phyloP scores from a whole-genome alignment of 2,329 filamentous ascomycete species.

The Cryoendolithus antarcticus region DNA sequence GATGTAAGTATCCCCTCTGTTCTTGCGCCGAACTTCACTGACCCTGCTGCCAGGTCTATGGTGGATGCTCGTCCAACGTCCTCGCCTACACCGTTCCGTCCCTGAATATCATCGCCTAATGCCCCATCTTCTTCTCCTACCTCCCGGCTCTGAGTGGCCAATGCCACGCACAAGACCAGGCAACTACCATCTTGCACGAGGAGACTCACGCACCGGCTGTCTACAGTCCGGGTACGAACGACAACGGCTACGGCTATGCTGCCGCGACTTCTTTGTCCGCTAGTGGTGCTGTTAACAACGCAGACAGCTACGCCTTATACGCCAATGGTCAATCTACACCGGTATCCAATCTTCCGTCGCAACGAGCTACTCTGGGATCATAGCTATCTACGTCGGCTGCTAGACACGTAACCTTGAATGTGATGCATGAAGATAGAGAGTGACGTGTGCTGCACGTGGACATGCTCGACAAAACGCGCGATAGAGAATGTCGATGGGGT shows the following conservation, averaged over 20 bases:
- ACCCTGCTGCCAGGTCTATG: constrained; percentile 24
- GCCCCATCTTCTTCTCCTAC: constrained; percentile 44
- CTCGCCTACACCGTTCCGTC: constrained; percentile 46
- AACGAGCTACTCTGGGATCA: background rate
- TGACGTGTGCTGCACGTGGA: too few species aligned
- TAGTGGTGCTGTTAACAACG: constrained; percentile 45
- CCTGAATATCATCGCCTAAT: constrained; percentile 45
- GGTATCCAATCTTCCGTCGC: background rate
- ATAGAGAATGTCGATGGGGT: too few species aligned
- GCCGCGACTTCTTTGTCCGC: constrained; percentile 34
- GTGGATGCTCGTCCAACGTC: constrained; percentile 39
- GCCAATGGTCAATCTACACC: constrained; percentile 17
- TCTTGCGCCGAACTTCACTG: too few species aligned
- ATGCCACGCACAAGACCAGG: constrained; percentile 55
- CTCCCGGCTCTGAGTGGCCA: constrained; percentile 37
- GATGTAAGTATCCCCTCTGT: constrained; percentile 24
- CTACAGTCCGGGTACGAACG: constrained; percentile 38
- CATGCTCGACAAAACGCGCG: too few species aligned
- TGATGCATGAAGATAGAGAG: too few species aligned
- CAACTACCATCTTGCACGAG: constrained; percentile 54
- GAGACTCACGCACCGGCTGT: constrained; percentile 45
- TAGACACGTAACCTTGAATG: background rate
- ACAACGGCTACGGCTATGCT: constrained; percentile 47
- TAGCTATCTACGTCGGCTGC: constrained; percentile 5
- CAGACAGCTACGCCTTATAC: constrained; percentile 47